Evolutionary conservation across 1,284 basidiomycete genomes (phyloP), one percentile per base, ranked within the genome.

Genomic region (Mycena sp.): DNA sequence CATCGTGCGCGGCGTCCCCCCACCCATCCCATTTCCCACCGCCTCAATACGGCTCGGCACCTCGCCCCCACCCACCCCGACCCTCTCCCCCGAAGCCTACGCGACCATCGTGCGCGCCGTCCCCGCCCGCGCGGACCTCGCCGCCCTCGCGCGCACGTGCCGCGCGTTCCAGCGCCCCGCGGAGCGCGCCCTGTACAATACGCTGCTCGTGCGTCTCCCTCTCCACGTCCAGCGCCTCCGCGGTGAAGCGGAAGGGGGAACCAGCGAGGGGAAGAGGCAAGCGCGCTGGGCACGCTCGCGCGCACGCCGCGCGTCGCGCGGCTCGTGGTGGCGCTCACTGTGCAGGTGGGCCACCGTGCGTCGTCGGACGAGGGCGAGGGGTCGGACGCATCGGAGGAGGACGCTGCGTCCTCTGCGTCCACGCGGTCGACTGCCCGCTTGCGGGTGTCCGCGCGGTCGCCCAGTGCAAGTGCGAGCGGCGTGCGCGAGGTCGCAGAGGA

Each of bases 101-200:
- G 80, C 80, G 73, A 80, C 81, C 68, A 83, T 90, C 70, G 82
- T 84, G 48, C 80, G 80, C 69, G 72, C 83, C 74, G 80, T 86
- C 64, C 77, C 74, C 54, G 83, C 73, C 68, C 84, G 81, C 54
- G 71, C 77, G 61, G 87, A 89, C 71, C 78, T 90, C 50, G 83
- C 80, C 62, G 69, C 78, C 16, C 79, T 90, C 32, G 87, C 84
- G 72, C 78, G 81, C 63, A 87, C 88, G 32, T 88, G 83, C 58
- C 85, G 79, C 70, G 72, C 73, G 10, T 88, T 89, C 68, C 83
- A 79, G 63, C 71, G 72, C 28, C 84, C 80, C 43, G 86, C 86
- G 10, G 87, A 90, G 70, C 81, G 78, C 46, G 81, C 81, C 2
- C 75, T 90, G 6, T 90, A 90, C 76, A 87, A 84, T 66, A 86